These are phyloP conservation scores for Exophiala sp. DNA, from an alignment of 2,329 filamentous ascomycete species.

Conservation along the genomic window DNA sequence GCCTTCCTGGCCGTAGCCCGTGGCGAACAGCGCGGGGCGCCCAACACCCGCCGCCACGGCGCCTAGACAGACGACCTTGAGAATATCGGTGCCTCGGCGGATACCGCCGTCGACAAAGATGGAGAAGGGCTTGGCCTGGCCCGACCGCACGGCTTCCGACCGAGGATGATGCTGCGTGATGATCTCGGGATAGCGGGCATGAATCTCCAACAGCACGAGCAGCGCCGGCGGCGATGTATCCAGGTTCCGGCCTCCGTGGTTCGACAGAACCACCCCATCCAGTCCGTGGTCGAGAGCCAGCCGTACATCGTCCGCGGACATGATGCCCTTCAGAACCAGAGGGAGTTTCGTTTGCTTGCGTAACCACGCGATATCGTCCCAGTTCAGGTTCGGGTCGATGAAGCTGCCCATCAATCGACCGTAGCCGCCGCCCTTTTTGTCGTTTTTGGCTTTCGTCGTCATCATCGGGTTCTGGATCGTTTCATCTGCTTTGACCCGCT, in stretches of 20 bases:
- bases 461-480: slow-evolving; percentile 34
- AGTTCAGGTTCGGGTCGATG: slow-evolving; percentile 49
- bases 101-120: slow-evolving; percentile 48
- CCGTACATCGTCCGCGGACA: slow-evolving; percentile 53
- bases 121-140: slow-evolving; percentile 35
- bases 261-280: slow-evolving; percentile 53
- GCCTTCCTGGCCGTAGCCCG: slow-evolving; percentile 51
- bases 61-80: slow-evolving; percentile 51
- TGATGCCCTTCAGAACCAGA: slow-evolving; percentile 54
- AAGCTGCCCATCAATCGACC: slow-evolving; percentile 50
- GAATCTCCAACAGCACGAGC: slow-evolving; percentile 49
- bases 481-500: slow-evolving; percentile 48
- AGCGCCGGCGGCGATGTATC: slow-evolving; percentile 49
- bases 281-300: slow-evolving; percentile 47
- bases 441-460: slow-evolving; percentile 37
- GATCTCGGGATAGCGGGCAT: slow-evolving; percentile 46
- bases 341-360: slow-evolving; percentile 43
- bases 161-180: slow-evolving; percentile 37
- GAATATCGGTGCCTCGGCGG: slow-evolving; percentile 49
- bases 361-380: slow-evolving; percentile 53
- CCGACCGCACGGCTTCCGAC: slow-evolving; percentile 19
- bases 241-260: slow-evolving; percentile 55
- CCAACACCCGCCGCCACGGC: slow-evolving; percentile 52
- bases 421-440: slow-evolving; percentile 51
- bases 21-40: slow-evolving; percentile 48